Evolutionary conservation across 2,329 filamentous ascomycete genomes (phyloP), one percentile per base, ranked within the genome.

Genomic region (Epichloe sp.): DNA sequence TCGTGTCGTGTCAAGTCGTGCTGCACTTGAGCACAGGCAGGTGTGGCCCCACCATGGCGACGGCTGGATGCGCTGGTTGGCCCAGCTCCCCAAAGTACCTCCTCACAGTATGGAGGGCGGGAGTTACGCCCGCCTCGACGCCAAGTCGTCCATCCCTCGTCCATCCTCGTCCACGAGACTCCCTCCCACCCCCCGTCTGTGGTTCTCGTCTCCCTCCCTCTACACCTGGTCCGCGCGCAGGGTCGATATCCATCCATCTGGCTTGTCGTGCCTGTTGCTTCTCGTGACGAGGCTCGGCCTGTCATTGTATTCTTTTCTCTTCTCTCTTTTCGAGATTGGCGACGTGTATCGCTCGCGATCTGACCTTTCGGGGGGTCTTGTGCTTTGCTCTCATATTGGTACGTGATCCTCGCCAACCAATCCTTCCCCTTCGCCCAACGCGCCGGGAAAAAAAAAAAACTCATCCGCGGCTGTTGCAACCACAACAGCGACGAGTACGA

Each of bases 181-280:
- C 36, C 47, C 50, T 52, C 35, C 52, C 38, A 21, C 50, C 47
- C 50, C 50, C 47, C 50, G 47, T 45, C 51, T 47, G 44, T 37
- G 53, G 43, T 43, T 54, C 47, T 48, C 42, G 52, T 47, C 50
- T 44, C 35, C 21, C 46, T 46, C 19, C 36, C 47, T 54, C 41
- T 49, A 48, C 53, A 54, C 44, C 53, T 50, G 50, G 51, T 42
- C 53, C 45, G 8, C 31, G 31, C 31, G 50, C 53, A 50, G 47
- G 53, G 53, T 47, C 40, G 47, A 38, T 37, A 43, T 47, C n/a
- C 48, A 49, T 48, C 47, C 50, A 49, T 47, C 40, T 52, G 50
- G 47, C 47, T 53, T 15, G 23, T 37, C 34, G 50, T 31, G 46
- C 50, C 49, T 47, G 35, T 44, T 44, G 47, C 52, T 52, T 50